phyloP scores from a whole-genome alignment of 2,329 filamentous ascomycete species.

The Karstenula rhodostoma region DNA sequence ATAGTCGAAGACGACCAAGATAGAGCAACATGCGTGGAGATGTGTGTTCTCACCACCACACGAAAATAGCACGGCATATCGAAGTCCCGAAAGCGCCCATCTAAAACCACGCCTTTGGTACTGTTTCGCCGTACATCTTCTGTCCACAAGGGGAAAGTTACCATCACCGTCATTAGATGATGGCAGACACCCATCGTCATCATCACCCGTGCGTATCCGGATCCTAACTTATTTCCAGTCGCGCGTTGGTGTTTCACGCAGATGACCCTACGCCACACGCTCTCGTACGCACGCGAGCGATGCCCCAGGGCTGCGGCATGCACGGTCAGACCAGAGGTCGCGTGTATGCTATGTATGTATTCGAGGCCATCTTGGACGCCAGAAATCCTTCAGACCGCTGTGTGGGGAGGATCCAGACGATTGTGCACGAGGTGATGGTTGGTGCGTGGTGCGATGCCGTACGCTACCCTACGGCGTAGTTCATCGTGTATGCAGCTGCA shows the following conservation, averaged over 20 bases:
- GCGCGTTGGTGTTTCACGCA: constrained; percentile 5
- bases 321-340: background rate
- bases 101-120: background rate
- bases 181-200: background rate
- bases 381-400: background rate
- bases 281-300: background rate
- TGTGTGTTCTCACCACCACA: background rate
- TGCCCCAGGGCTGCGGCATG: constrained; percentile 8
- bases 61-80: constrained; percentile 9
- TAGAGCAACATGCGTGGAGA: background rate
- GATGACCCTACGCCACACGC: constrained; percentile 3
- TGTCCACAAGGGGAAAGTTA: background rate
- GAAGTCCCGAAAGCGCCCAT: constrained; percentile 3
- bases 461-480: background rate
- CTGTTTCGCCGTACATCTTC: background rate
- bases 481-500: background rate
- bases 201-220: background rate
- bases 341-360: background rate
- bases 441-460: background rate
- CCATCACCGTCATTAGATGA: background rate
- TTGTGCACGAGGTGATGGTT: background rate
- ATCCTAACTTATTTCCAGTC: background rate
- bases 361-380: background rate
- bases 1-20: background rate
- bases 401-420: background rate